Conservation (phyloP, 805 yeast species). For the Candida sakaeoensis region DNA sequence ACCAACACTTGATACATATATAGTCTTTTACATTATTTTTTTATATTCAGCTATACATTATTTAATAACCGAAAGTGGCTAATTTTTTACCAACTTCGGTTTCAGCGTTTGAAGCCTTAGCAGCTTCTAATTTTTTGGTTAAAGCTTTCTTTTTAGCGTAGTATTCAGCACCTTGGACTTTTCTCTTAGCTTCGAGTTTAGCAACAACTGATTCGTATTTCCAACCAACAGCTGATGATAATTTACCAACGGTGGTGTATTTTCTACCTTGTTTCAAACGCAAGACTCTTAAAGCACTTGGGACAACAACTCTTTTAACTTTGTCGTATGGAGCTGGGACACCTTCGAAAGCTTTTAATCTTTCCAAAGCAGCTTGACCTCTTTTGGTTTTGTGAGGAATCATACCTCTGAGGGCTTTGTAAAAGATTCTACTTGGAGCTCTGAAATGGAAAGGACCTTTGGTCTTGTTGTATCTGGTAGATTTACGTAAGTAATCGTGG, state of each 20-base stretch:
- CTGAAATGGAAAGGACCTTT: slow-evolving; percentile 99
- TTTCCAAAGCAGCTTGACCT: slow-evolving; percentile 99
- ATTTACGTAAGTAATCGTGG: slow-evolving; percentile 99
- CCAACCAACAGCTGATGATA: slow-evolving; percentile 98
- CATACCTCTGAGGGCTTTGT: slow-evolving; percentile 99
- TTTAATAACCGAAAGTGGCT: slow-evolving; percentile 96
- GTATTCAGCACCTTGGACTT: slow-evolving; percentile 98
- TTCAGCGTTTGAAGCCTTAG: slow-evolving; percentile 82
- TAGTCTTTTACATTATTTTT: neutral
- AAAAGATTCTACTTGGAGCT: slow-evolving; percentile 99
- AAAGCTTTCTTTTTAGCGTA: slow-evolving; percentile 98
- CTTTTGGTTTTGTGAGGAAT: slow-evolving; percentile 99
- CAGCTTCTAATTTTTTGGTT: slow-evolving; percentile 85
- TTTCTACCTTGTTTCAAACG: slow-evolving; percentile 99
- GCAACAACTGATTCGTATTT: slow-evolving; percentile 98
- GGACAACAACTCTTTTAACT: slow-evolving; percentile 99
- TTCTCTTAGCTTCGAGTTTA: slow-evolving; percentile 98
- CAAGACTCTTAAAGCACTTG: slow-evolving; percentile 98
- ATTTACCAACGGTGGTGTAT: slow-evolving; percentile 97
- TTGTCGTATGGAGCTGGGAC: slow-evolving; percentile 99
- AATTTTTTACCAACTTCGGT: slow-evolving; percentile 89
- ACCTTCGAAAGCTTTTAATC: slow-evolving; percentile 99
- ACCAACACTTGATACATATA: too few species aligned
- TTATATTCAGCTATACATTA: slow-evolving; percentile 10
- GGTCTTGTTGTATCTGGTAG: slow-evolving; percentile 97